A percentile compares a stretch with the other conserved stretches of the same genome.
These are phyloP conservation scores for Boehmeria nivea DNA, from an alignment of 306 rosid genomes.

Conservation along the genomic window DNA sequence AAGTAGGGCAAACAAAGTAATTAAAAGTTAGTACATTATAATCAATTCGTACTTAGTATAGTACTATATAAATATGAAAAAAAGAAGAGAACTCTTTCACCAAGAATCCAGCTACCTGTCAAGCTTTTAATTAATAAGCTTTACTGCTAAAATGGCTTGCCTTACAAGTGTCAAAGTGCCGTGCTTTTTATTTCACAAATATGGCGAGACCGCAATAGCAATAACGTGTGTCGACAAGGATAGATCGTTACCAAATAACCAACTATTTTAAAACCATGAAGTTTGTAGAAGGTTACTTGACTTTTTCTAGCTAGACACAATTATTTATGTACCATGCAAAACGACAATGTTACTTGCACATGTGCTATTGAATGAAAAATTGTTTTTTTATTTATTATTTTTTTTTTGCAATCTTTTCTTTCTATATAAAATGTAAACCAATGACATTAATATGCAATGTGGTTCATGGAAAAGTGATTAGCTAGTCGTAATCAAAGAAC, in stretches of 20 bases:
- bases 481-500: no score
- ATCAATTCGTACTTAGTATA: not conserved
- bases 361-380: not conserved
- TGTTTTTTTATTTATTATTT: not conserved
- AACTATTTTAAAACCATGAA: not conserved
- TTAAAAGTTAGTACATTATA: not conserved
- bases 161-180: constrained; percentile 11
- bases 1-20: not conserved
- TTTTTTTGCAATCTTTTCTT: no score
- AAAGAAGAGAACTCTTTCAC: not conserved
- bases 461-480: not conserved
- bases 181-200: constrained; percentile 10
- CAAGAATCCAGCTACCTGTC: constrained; percentile 13
- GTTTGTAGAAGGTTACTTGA: not conserved
- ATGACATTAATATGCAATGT: not conserved
- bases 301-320: not conserved
- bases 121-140: no score
- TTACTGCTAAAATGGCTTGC: not conserved
- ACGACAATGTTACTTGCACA: not conserved
- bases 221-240: not conserved
- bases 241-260: not conserved
- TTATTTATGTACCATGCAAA: constrained; percentile 1
- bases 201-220: constrained; percentile 11
- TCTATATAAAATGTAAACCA: no score
- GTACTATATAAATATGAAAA: not conserved